phyloP scores from a whole-genome alignment of 2,329 filamentous ascomycete genomes.

The Hypoxylon sp. region DNA sequence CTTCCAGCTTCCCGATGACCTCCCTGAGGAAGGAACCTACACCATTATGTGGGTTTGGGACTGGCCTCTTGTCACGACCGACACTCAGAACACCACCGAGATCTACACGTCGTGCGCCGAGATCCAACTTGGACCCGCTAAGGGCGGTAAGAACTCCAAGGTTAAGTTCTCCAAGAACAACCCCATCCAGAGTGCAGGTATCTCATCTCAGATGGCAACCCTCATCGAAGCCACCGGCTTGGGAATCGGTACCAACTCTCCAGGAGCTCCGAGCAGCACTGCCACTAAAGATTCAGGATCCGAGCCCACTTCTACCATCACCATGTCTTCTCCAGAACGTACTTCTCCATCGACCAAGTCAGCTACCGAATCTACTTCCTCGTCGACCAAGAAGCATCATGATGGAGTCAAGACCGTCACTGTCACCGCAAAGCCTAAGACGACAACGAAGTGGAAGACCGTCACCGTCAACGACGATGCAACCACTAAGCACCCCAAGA shows the following conservation, averaged over 20 bases:
- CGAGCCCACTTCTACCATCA: constrained; percentile 38
- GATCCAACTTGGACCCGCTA: constrained; percentile 53
- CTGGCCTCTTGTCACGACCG: constrained; percentile 76
- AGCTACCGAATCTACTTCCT: constrained; percentile 11
- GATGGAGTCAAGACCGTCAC: constrained; percentile 59
- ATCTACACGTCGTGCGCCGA: constrained; percentile 70
- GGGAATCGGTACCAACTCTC: constrained; percentile 48
- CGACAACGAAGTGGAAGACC: constrained; percentile 59
- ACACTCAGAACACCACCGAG: constrained; percentile 64
- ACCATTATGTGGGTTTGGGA: constrained; percentile 98
- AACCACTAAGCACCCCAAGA: constrained; percentile 10
- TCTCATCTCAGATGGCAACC: constrained; percentile 63
- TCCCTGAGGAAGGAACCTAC: constrained; percentile 74
- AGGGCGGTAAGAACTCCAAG: constrained; percentile 55
- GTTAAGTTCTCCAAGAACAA: constrained; percentile 57
- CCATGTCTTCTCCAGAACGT: constrained; percentile 6
- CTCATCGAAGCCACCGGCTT: constrained; percentile 57
- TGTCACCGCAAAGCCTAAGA: constrained; percentile 59
- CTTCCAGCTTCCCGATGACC: constrained; percentile 78
- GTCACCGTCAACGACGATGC: constrained; percentile 51
- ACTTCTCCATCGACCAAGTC: constrained; percentile 29
- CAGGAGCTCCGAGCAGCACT: constrained; percentile 44
- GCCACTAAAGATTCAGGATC: constrained; percentile 36
- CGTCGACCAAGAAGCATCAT: constrained; percentile 42
- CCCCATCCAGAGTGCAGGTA: constrained; percentile 53